Evolutionary conservation across 805 yeast species (phyloP), one percentile per base, ranked within the genome.

Genomic region (Myxozyma neglecta): DNA sequence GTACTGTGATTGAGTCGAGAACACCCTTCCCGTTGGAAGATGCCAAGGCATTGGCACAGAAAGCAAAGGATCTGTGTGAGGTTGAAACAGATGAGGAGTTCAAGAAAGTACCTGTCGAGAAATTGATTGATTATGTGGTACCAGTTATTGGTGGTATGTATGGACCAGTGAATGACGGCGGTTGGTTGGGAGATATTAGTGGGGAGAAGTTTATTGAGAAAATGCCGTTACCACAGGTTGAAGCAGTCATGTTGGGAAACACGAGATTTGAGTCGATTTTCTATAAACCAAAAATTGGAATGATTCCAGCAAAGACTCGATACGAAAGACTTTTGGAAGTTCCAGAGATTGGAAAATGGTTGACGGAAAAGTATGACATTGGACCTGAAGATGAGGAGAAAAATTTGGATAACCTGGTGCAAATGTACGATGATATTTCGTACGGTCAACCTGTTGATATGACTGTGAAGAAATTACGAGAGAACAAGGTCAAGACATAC

Each of bases 81-180:
- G 65, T 56, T 13, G 57, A 56, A 16, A 40, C 62, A 5, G 68
- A 62, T 13, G 68, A 63, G 14, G 72, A 66, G 32, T 58, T 72
- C 18, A 50, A 36, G 20, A 54, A 59, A 1, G 43, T 66, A 2
- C 69, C 71, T 0, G 68, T 72, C 61, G 64, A 65, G 29, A 46
- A 54, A 20, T 60, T 72, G 13, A 70, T 72, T 10, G 59, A 57
- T 1, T 35, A 54, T 37, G 75, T 72, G 6, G 62, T 69, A n/a
- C 37, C 55, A 6, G 51, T 59, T 29, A 61, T 67, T 5, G 69
- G 70, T 16, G 67, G 72, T 45, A 54, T 71, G 24, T 67, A 68
- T 34, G 65, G 62, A 34, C 70, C 74, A 1, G 68, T 68, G 13
- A 69, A 70, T 44, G 74, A 70, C 39, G 72, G 72, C 6, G 57